phyloP scores from a whole-genome alignment of 129 eudicot genomes.

The Kitagawia praeruptora region DNA sequence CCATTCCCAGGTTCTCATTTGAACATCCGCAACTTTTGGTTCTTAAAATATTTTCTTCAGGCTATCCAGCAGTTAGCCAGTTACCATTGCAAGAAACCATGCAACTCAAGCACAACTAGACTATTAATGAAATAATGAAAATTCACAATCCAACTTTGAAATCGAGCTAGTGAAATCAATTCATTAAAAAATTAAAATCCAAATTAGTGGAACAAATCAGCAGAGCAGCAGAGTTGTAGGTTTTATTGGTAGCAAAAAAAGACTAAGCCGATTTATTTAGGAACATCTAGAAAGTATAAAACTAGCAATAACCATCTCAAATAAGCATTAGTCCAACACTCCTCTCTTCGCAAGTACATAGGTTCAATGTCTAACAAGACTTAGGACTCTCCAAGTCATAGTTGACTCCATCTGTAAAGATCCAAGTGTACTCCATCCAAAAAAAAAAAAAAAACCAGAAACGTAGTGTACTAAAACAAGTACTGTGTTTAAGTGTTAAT shows the following conservation, averaged over 20 bases:
- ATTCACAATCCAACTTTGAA: background rate
- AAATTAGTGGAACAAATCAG: background rate
- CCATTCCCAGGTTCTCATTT: background rate
- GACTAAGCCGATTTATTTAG: background rate
- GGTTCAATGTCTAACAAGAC: background rate
- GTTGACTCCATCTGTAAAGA: background rate
- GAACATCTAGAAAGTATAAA: background rate
- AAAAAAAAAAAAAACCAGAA: background rate
- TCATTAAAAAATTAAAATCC: background rate
- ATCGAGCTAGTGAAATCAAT: background rate
- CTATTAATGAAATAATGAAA: background rate
- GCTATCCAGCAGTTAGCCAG: background rate
- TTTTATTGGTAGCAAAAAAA: background rate
- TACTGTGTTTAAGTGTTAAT: background rate
- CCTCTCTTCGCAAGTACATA: background rate
- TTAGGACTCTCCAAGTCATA: background rate
- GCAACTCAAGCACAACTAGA: background rate
- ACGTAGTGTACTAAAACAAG: background rate
- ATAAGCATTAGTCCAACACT: background rate
- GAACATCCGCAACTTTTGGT: background rate
- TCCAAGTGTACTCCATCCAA: background rate
- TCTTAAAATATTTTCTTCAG: background rate
- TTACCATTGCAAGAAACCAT: background rate
- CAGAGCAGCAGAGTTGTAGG: background rate
- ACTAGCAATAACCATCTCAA: background rate